Conservation (phyloP, 139 green algal species). For the Chlamydomonas urium region DNA sequence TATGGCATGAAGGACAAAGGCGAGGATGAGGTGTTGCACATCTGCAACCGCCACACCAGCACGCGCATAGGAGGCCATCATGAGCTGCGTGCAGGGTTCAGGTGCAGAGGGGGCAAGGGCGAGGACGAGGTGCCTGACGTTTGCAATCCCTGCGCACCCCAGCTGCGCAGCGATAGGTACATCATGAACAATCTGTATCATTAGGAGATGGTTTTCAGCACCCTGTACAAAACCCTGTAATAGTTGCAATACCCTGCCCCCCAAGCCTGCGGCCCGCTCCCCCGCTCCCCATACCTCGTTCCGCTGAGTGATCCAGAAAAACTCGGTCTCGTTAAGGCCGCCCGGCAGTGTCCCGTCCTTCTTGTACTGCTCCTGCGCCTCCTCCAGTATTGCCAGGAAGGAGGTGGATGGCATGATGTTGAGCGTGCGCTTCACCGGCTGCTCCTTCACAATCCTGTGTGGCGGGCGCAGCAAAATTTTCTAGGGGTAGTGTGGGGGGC, state of each 20-base stretch:
- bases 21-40: background rate
- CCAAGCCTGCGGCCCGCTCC: background rate
- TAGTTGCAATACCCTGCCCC: too few relatives aligned
- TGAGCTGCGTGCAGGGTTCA: too few relatives aligned
- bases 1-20: too few relatives aligned
- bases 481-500: too few relatives aligned
- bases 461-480: too few relatives aligned
- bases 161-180: too few relatives aligned
- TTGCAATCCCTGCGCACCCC: too few relatives aligned
- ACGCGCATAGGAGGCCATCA: constrained; percentile 38
- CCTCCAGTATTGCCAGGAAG: constrained; percentile 31
- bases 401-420: constrained; percentile 16
- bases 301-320: constrained; percentile 48
- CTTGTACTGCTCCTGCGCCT: constrained; percentile 19
- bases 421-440: constrained; percentile 37
- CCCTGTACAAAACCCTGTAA: too few relatives aligned
- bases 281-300: constrained; percentile 20
- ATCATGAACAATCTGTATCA: too few relatives aligned
- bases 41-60: constrained; percentile 25
- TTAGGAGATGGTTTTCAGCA: too few relatives aligned
- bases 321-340: constrained; percentile 47
- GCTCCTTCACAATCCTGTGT: constrained; percentile 24
- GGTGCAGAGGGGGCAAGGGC: too few relatives aligned
- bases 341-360: constrained; percentile 22
- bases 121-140: too few relatives aligned